Evolutionary conservation across 192 early-diverging fungal species (phyloP), one percentile per base, ranked within the genome.

Genomic region (Dispira simplex): DNA sequence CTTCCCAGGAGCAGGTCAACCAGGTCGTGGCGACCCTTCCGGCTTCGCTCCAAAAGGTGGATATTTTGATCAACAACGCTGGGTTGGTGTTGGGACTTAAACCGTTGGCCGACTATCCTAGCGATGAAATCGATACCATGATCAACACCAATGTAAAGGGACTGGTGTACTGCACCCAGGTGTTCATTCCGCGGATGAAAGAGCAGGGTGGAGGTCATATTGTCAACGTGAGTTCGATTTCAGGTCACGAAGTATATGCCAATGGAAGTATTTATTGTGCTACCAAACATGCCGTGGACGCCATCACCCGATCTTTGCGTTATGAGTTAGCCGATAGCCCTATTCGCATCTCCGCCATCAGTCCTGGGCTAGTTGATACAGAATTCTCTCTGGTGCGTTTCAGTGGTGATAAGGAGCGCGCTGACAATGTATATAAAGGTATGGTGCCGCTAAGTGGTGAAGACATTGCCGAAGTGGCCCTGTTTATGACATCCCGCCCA

Each of bases 91-190:
- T 89, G 67, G 90, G 92, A 9, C 55, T 86, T 18, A 86, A 90
- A 39, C 74, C 77, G 1, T 65, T 94, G n/a, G 79, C 71, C 28
- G 72, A 78, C 2, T 71, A 88, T 8, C 64, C 76, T 6, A 73
- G 73, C n/a, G 80, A 84, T 0, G 79, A 74, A 14, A 81, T 88
- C 65, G 81, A 93, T 56, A 73, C 80, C n/a, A 86, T 91, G 77
- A 69, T 96, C 46, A 88, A 89, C 60, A 93, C 90, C 52, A 97
- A 97, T 70, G 81, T 97, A 63, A 93, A 92, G 69, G 92, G 92
- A 0, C 72, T 93, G 1, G 56, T 97, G n/a, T 85, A 83, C 63
- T 79, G 84, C 1, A 88, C 86, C 8, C 84, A 90, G 47, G 88
- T 88, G 3, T 78, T 93, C 3, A 65, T 97, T 11, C 85, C 83